These are phyloP conservation scores for Penstemon newberryi DNA, from an alignment of 257 asterid species.

Conservation along the genomic window DNA sequence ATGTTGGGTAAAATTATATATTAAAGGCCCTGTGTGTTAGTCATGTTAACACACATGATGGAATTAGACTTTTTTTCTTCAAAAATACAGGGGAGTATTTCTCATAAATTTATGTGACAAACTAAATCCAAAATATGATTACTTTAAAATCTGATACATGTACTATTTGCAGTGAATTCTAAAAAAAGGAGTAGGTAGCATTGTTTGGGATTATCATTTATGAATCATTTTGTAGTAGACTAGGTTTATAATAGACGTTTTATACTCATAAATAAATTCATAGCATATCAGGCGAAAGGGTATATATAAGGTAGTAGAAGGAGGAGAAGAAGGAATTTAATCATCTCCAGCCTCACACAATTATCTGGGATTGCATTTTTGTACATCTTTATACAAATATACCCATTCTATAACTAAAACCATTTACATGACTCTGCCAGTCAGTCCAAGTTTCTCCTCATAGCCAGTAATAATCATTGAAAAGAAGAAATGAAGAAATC, in stretches of 20 bases:
- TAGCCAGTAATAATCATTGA: background rate
- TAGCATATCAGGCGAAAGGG: too few species aligned
- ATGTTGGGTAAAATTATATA: background rate
- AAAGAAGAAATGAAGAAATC: constrained; percentile 23
- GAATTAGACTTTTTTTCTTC: background rate
- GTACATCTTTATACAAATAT: constrained; percentile 31
- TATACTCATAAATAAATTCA: too few species aligned
- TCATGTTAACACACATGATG: background rate
- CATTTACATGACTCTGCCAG: constrained; percentile 10
- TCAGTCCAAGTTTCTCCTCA: constrained; percentile 14
- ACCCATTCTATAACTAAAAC: constrained; percentile 28
- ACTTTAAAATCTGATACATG: too few species aligned
- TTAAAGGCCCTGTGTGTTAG: background rate
- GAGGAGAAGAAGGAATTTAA: background rate
- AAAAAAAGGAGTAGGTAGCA: too few species aligned
- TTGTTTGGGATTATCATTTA: too few species aligned
- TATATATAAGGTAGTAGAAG: background rate
- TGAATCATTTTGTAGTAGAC: too few species aligned
- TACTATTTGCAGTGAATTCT: too few species aligned
- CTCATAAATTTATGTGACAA: background rate
- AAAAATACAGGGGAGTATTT: constrained; percentile 9
- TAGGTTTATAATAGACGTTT: too few species aligned
- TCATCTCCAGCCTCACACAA: constrained; percentile 8
- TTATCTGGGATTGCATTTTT: constrained; percentile 23
- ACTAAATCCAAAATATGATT: too few species aligned